Evolutionary conservation across 345 rosid genomes (phyloP).

Genomic region (Populus simonii): DNA sequence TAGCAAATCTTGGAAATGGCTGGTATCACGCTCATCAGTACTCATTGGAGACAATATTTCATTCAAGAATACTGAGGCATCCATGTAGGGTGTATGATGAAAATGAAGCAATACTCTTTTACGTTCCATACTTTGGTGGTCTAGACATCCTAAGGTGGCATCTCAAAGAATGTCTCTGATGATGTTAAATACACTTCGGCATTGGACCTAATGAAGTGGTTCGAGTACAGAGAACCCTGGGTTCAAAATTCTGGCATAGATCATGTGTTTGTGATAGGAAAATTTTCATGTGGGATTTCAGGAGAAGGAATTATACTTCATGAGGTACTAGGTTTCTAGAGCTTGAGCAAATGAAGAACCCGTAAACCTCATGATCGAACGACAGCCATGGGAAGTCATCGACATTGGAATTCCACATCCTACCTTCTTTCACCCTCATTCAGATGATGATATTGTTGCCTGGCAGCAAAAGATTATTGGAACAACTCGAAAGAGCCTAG

Average conservation of each 20-base stretch:
- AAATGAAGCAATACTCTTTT: slow-evolving; percentile 64
- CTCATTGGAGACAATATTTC: slow-evolving; percentile 74
- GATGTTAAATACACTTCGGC: slow-evolving; percentile 61
- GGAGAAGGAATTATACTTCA: slow-evolving; percentile 44
- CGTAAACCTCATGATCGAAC: slow-evolving; percentile 78
- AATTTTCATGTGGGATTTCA: slow-evolving; percentile 82
- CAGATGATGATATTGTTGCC: slow-evolving; percentile 51
- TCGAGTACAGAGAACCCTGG: slow-evolving; percentile 56
- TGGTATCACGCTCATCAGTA: slow-evolving; percentile 79
- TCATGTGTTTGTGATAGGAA: slow-evolving; percentile 84
- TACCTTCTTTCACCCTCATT: slow-evolving; percentile 70
- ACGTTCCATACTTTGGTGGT: slow-evolving; percentile 81
- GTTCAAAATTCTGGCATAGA: slow-evolving; percentile 54
- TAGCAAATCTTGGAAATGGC: slow-evolving; percentile 54
- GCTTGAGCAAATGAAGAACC: slow-evolving; percentile 71
- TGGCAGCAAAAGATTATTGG: slow-evolving; percentile 65
- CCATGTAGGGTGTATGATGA: slow-evolving; percentile 71
- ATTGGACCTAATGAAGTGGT: slow-evolving; percentile 67
- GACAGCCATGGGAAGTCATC: slow-evolving; percentile 79
- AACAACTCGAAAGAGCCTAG: slow-evolving; percentile 38
- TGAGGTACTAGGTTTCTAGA: slow-evolving; percentile 78
- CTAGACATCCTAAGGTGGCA: slow-evolving; percentile 85
- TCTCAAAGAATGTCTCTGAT: slow-evolving; percentile 70
- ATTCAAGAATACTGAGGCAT: slow-evolving; percentile 64
- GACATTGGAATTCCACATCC: slow-evolving; percentile 88